Evolutionary conservation across 768 basidiomycete genomes (phyloP), one percentile per base, ranked within the genome.

Genomic region (Leucosporidium yakuticum): DNA sequence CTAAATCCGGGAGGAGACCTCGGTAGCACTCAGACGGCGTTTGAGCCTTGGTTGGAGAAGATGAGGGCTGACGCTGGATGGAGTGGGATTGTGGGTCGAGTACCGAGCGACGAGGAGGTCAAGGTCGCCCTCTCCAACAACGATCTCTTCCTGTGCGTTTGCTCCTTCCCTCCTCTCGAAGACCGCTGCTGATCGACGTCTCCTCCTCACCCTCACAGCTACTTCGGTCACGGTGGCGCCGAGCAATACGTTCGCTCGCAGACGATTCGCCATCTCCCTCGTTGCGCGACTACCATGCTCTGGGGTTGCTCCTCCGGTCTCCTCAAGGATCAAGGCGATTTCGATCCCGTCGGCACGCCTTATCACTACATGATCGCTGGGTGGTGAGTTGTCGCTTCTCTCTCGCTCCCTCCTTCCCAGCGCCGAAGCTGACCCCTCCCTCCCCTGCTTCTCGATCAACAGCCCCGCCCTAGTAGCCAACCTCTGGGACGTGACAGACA

Each of bases 271-370:
- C 84, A 87, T 67, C 82, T 98, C 44, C 83, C 84, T 1, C 82
- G 83, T n/a, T 98, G 96, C 77, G 94, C 96, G 11, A 88, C 88
- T 20, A 89, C 90, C 2, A 93, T 98, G 91, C 84, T 99, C 4
- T 99, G 95, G 96, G 96, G 96, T 1, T 99, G 96, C 81, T 99
- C 96, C 0, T 97, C 94, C 0, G 96, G 95, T 15, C 80, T 84
- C 1, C 78, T 99, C 69, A 83, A 84, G 64, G 90, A 95, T 58
- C 90, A 91, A 86, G 96, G 96, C 5, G 91, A 96, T 72, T 94
- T 93, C 74, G 96, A 98, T 75, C 83, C 90, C 15, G 83, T 85
- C 20, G 96, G 96, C 25, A 97, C 91, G 20, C 91, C 96, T 0
- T 87, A 90, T 77, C 87, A 91, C 73, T 99, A 99, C 77, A 91